Evolutionary conservation across 805 yeast genomes (phyloP).

Genomic region (Hanseniaspora occidentalis): DNA sequence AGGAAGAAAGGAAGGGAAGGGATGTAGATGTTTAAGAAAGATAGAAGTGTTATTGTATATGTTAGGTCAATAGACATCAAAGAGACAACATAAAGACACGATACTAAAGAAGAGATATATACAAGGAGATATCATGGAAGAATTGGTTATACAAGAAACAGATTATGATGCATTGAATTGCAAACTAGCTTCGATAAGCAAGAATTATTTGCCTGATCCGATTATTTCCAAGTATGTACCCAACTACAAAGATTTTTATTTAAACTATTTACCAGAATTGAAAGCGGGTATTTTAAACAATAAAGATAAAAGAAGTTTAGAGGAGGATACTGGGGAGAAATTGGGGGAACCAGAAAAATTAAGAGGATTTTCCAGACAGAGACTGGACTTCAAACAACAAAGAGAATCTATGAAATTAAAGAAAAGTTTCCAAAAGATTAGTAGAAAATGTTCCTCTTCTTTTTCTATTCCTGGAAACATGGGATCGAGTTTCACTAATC

Average conservation of each 20-base stretch:
- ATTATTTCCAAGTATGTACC: slow-evolving; percentile 14
- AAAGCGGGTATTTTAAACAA: slow-evolving; percentile 12
- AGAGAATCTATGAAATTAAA: neutral
- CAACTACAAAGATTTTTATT: slow-evolving; percentile 13
- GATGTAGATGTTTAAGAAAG: too few relatives aligned
- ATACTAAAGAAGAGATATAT: too few relatives aligned
- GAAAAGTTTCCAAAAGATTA: neutral
- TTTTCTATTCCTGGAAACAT: neutral
- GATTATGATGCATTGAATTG: slow-evolving; percentile 65
- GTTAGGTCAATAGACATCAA: too few relatives aligned
- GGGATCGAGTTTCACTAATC: neutral
- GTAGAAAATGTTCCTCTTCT: neutral
- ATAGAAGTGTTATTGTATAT: too few relatives aligned
- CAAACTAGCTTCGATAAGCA: slow-evolving; percentile 38
- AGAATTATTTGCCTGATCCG: slow-evolving; percentile 35
- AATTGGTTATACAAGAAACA: slow-evolving; percentile 27
- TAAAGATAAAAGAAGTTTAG: too few relatives aligned
- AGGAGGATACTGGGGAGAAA: too few relatives aligned
- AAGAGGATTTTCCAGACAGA: slow-evolving; percentile 9
- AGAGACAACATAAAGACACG: too few relatives aligned
- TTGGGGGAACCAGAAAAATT: too few relatives aligned
- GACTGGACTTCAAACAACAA: too few relatives aligned
- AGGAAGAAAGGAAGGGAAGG: too few relatives aligned
- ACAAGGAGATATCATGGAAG: neutral
- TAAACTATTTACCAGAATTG: slow-evolving; percentile 14